Conservation (phyloP, 345 rosid species). For the Hibiscus tridactylites region DNA sequence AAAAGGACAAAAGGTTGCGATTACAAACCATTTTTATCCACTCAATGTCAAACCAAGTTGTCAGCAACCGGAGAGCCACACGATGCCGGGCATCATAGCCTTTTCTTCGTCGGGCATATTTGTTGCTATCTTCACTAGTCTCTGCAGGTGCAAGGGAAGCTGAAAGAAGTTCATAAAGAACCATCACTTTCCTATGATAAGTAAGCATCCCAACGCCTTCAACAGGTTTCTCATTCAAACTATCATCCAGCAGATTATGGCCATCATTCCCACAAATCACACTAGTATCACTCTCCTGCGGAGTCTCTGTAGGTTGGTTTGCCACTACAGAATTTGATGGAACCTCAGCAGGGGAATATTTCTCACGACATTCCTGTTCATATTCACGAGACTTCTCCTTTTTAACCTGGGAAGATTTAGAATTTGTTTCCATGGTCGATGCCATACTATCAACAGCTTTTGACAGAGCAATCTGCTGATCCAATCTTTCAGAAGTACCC, state of each 20-base stretch:
- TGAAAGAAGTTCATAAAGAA: conserved; percentile 81
- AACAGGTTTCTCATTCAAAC: conserved; percentile 39
- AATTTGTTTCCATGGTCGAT: conserved; percentile 38
- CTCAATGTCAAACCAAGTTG: conserved; percentile 79
- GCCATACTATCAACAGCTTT: conserved; percentile 71
- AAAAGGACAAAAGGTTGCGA: conserved; percentile 1
- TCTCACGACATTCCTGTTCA: conserved; percentile 67
- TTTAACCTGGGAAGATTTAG: conserved; percentile 44
- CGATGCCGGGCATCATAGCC: conserved; percentile 98
- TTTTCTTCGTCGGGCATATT: conserved; percentile 45
- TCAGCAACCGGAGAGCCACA: conserved; percentile 67
- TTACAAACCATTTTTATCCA: conserved; percentile 79
- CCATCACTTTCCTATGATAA: conserved; percentile 63
- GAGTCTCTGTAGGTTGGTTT: background rate
- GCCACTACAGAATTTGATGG: conserved; percentile 24
- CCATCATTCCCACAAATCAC: conserved; percentile 14
- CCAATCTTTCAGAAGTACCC: conserved; percentile 35
- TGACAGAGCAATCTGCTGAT: conserved; percentile 56
- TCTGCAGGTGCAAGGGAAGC: conserved; percentile 91
- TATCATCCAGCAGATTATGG: conserved; percentile 17
- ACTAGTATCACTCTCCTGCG: background rate
- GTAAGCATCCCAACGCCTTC: conserved; percentile 60
- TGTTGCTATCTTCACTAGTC: conserved; percentile 40
- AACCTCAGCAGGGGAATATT: conserved; percentile 37
- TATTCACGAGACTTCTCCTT: conserved; percentile 69